A percentile compares a stretch with the other conserved stretches of the same genome.
Conservation (phyloP, 2,329 filamentous ascomycete species). For the Scedosporium apiospermum region DNA sequence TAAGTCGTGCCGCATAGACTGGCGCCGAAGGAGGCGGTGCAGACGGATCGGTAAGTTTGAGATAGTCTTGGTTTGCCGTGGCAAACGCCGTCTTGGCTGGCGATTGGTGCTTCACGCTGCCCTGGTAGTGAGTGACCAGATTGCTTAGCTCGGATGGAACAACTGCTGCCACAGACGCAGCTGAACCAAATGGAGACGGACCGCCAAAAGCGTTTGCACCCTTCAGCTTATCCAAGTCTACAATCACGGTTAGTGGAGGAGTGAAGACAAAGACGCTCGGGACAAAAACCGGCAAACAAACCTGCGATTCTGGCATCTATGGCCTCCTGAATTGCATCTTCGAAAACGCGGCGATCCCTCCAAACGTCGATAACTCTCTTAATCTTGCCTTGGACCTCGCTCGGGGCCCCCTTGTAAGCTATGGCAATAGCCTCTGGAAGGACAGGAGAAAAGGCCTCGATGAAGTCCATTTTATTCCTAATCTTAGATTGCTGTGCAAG, state of each 20-base stretch:
- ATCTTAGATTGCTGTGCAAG: constrained; percentile 94
- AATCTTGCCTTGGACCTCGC: constrained; percentile 81
- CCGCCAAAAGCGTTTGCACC: constrained; percentile 31
- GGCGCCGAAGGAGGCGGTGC: constrained; percentile 67
- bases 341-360: constrained; percentile 80
- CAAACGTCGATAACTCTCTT: constrained; percentile 89
- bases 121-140: constrained; percentile 65
- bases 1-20: constrained; percentile 83
- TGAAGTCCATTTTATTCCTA: constrained; percentile 83
- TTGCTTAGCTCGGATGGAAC: constrained; percentile 69
- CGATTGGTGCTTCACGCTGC: constrained; percentile 62
- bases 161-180: constrained; percentile 30
- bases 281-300: constrained; percentile 23
- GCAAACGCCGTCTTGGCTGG: constrained; percentile 57
- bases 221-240: constrained; percentile 55
- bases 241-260: constrained; percentile 9
- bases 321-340: constrained; percentile 65
- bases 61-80: constrained; percentile 71
- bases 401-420: constrained; percentile 84
- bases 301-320: constrained; percentile 74
- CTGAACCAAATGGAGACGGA: constrained; percentile 49
- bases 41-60: constrained; percentile 67
- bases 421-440: constrained; percentile 81
- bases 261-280: background rate
- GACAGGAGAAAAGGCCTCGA: constrained; percentile 82